Evolutionary conservation across 768 basidiomycete species (phyloP).

Genomic region (Russula dissimulans): DNA sequence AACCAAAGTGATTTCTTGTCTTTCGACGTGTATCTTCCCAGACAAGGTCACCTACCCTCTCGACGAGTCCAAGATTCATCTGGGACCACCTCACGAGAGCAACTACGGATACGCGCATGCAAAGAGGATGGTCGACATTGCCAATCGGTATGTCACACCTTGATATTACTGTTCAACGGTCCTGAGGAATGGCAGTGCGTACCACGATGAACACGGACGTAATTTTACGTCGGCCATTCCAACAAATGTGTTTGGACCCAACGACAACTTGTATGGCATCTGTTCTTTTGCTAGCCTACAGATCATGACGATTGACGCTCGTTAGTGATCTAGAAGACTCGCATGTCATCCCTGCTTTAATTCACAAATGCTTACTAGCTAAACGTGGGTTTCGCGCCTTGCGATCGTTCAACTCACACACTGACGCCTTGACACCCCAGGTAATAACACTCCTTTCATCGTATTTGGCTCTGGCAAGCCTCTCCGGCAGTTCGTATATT

Average conservation of each 20-base stretch:
- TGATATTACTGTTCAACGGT: background rate
- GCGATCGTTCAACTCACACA: background rate
- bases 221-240: conserved; percentile 97
- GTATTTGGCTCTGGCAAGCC: conserved; percentile 90
- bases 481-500: conserved; percentile 95
- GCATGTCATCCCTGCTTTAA: conserved; percentile 90
- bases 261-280: conserved; percentile 74
- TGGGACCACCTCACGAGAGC: conserved; percentile 84
- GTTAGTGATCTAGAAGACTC: conserved; percentile 76
- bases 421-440: conserved; percentile 5
- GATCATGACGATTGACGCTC: background rate
- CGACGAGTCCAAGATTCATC: conserved; percentile 87
- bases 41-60: conserved; percentile 92
- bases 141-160: conserved; percentile 65
- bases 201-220: conserved; percentile 90
- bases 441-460: conserved; percentile 71
- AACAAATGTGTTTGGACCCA: conserved; percentile 92
- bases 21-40: conserved; percentile 96
- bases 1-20: conserved; percentile 83
- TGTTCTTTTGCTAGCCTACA: conserved; percentile 16
- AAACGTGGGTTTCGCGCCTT: conserved; percentile 48
- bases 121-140: conserved; percentile 91
- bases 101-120: conserved; percentile 98
- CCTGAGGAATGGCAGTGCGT: conserved; percentile 50
- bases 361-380: conserved; percentile 88